Evolutionary conservation across 73 alveolate genomes (phyloP).

Genomic region (Tetrahymena elliotti): DNA sequence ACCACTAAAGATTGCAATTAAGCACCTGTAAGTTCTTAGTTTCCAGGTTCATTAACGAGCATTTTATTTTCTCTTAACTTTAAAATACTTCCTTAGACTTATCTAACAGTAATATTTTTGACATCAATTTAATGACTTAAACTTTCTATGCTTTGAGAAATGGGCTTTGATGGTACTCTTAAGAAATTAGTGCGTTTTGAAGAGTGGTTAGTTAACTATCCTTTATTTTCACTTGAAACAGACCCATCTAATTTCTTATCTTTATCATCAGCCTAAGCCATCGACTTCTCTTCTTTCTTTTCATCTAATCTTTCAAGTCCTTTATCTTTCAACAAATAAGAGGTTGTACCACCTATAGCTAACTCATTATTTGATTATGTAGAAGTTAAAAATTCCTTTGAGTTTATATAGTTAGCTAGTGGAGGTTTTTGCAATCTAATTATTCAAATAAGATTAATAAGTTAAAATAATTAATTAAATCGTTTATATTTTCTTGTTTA

Average conservation of each 20-base stretch:
- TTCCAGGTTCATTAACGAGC: neutral
- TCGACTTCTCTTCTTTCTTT: constrained; percentile 5
- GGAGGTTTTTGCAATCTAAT: constrained; percentile 37
- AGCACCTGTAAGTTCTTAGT: neutral
- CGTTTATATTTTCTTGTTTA: no score
- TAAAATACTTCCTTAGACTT: constrained; percentile 32
- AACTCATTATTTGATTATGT: constrained; percentile 3
- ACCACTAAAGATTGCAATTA: neutral
- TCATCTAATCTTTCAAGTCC: constrained; percentile 33
- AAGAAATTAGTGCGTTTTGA: constrained; percentile 41
- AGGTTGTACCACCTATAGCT: neutral
- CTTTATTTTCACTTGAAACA: constrained; percentile 16
- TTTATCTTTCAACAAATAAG: constrained; percentile 32
- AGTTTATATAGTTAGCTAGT: constrained; percentile 27
- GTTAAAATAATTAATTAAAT: no score
- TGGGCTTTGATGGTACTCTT: constrained; percentile 43
- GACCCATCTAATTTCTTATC: constrained; percentile 31
- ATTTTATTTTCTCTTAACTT: constrained; percentile 27
- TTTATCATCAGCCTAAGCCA: neutral
- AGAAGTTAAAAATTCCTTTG: constrained; percentile 34
- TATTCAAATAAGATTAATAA: neutral
- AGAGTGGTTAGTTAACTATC: neutral
- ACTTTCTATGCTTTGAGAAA: constrained; percentile 22
- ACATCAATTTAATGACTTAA: constrained; percentile 32
- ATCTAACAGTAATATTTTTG: constrained; percentile 33